Evolutionary conservation across 2,329 filamentous ascomycete species (phyloP).

Genomic region (Penicillium sp.): DNA sequence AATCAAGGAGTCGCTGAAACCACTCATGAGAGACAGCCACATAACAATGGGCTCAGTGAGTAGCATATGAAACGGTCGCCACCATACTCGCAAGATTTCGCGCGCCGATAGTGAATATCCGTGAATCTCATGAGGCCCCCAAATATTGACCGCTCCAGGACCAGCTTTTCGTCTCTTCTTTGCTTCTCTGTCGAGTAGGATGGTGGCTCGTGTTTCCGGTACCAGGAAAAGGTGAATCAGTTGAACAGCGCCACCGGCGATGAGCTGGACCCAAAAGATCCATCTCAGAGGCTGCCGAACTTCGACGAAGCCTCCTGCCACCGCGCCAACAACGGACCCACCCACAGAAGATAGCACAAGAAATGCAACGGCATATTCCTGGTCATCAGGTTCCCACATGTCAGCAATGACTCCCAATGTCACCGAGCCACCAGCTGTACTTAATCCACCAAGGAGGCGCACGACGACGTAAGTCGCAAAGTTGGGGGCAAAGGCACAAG

Average conservation of each 20-base stretch:
- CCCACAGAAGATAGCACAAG: conserved; percentile 58
- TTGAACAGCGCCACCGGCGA: conserved; percentile 58
- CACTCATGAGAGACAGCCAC: conserved; percentile 68
- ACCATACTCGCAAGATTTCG: conserved; percentile 51
- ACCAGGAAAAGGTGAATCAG: conserved; percentile 49
- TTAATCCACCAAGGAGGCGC: conserved; percentile 63
- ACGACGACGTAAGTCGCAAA: conserved; percentile 68
- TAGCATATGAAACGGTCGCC: conserved; percentile 72
- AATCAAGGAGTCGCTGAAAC: conserved; percentile 72
- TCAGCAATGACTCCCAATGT: conserved; percentile 65
- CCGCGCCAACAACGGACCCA: conserved; percentile 55
- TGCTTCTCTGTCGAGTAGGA: conserved; percentile 61
- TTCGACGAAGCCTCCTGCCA: conserved; percentile 55
- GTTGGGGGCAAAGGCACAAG: conserved; percentile 70
- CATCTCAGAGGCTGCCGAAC: conserved; percentile 54
- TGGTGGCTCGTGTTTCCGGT: conserved; percentile 60
- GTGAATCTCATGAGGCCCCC: conserved; percentile 62
- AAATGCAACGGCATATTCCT: conserved; percentile 60
- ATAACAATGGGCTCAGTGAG: conserved; percentile 73
- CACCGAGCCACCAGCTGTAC: conserved; percentile 63
- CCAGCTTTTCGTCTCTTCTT: conserved; percentile 56
- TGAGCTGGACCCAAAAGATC: conserved; percentile 65
- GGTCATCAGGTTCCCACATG: conserved; percentile 57
- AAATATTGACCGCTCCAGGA: conserved; percentile 64
- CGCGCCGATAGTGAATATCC: conserved; percentile 51